These are phyloP conservation scores for Beta corolliflora DNA, from an alignment of 179 eudicot species.

Conservation along the genomic window DNA sequence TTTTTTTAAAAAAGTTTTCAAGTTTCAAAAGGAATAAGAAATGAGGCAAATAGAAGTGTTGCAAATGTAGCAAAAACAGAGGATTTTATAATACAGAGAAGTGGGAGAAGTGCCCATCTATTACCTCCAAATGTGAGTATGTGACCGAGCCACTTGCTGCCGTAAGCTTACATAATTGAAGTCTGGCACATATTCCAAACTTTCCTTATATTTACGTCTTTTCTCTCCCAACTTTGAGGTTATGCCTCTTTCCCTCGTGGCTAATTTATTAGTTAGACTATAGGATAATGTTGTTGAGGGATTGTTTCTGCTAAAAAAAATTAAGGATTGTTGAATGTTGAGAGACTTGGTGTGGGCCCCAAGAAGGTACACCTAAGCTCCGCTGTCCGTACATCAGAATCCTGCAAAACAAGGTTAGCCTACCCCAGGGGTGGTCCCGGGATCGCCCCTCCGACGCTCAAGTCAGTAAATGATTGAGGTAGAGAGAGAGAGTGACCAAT, in stretches of 20 bases:
- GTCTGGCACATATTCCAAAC: conserved; percentile 25
- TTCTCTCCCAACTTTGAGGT: conserved; percentile 25
- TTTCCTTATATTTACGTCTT: not conserved
- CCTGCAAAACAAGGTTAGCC: too few species aligned
- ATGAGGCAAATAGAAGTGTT: not conserved
- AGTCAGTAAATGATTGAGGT: too few species aligned
- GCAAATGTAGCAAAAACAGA: not conserved
- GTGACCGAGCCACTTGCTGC: conserved; percentile 22
- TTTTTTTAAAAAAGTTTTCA: not conserved
- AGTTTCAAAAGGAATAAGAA: not conserved
- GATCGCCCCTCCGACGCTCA: too few species aligned
- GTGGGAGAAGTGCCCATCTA: not conserved
- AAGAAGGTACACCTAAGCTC: too few species aligned
- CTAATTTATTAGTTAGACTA: not conserved
- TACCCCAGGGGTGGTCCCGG: too few species aligned
- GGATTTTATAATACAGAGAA: conserved; percentile 2
- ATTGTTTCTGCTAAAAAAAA: too few species aligned
- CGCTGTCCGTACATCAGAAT: too few species aligned
- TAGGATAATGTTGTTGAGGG: conserved; percentile 16
- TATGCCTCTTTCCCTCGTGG: not conserved
- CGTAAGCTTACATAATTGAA: conserved; percentile 6
- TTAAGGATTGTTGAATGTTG: too few species aligned
- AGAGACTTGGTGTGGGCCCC: too few species aligned
- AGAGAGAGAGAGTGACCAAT: too few species aligned
- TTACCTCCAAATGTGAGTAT: conserved; percentile 10